Evolutionary conservation across 768 basidiomycete species (phyloP), one percentile per base, ranked within the genome.

Genomic region (Tylopilus sp.): DNA sequence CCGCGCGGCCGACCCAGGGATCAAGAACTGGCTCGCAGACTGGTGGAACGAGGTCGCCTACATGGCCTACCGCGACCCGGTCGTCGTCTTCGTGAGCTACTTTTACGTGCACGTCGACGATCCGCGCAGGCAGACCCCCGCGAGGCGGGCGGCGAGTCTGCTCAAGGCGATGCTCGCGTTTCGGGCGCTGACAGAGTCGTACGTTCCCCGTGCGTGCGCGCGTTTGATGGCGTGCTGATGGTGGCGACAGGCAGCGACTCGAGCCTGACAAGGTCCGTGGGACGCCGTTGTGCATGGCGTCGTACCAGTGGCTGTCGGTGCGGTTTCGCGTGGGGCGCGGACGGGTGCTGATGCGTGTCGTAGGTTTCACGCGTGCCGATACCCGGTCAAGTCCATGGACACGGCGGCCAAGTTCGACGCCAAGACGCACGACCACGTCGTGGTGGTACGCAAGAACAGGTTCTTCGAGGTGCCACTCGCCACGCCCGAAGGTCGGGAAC

Each of bases 31-130:
- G 97, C 78, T 99, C n/a, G 80, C 82, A 43, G 92, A 96, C 47
- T 99, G 97, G 97, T 99, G 96, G 96, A 95, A 98, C 71, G 92
- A 97, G 31, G 81, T 70, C 6, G 95, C 95, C 17, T 91, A 89
- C 67, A 86, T 92, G 87, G 86, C 75, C 7, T 91, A 90, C 65
- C 80, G 91, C 44, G 95, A 96, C 62, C 85, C 94, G 2, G 90
- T 97, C 44, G 87, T 95, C 28, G 89, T 95, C 14, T 89, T 84
- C 58, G 92, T 95, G 63, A 92, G 87, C 78, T 99, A 99, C 76
- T 98, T 88, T 74, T 99, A 91, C 68, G 81, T 94, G 10, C 95
- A 98, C 69, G 68, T 85, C 41, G 81, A 87, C 52, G 89, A 93
- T 63, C 74, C 64, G 41, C 65, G 71, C 22, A 69, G 76, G 43